phyloP scores from a whole-genome alignment of 768 basidiomycete genomes.

The Collybia nuda region DNA sequence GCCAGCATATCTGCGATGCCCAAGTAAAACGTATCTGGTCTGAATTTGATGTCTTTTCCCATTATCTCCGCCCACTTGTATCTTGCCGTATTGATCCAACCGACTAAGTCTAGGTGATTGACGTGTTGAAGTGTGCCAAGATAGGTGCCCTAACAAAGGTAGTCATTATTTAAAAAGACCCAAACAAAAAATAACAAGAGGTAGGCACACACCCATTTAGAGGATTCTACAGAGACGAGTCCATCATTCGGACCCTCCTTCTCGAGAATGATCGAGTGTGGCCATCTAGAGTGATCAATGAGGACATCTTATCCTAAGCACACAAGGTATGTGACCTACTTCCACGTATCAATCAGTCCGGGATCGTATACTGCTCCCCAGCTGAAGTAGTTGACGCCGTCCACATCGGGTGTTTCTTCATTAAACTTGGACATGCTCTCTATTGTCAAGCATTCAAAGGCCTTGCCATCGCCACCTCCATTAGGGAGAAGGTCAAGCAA shows the following conservation, averaged over 20 bases:
- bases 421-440: slow-evolving; percentile 91
- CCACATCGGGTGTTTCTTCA: slow-evolving; percentile 75
- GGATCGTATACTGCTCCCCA: slow-evolving; percentile 95
- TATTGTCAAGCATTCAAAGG: slow-evolving; percentile 85
- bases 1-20: slow-evolving; percentile 80
- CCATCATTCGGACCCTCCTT: slow-evolving; percentile 96
- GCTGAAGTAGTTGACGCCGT: slow-evolving; percentile 84
- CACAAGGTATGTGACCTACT: slow-evolving; percentile 32
- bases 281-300: slow-evolving; percentile 44
- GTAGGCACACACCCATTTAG: slow-evolving; percentile 66
- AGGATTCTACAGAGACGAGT: slow-evolving; percentile 83
- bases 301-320: no score
- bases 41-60: slow-evolving; percentile 89
- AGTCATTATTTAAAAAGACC: no score
- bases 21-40: slow-evolving; percentile 89
- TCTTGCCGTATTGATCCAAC: slow-evolving; percentile 88
- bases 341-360: slow-evolving; percentile 89
- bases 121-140: slow-evolving; percentile 90
- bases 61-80: slow-evolving; percentile 89
- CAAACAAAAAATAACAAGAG: no score
- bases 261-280: slow-evolving; percentile 78
- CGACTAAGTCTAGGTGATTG: slow-evolving; percentile 90
- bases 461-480: slow-evolving; percentile 92
- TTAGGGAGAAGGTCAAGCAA: slow-evolving; percentile 85
- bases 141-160: slow-evolving; percentile 71